Conservation (phyloP, 345 rosid genomes). For the Fremontodendron californicum region DNA sequence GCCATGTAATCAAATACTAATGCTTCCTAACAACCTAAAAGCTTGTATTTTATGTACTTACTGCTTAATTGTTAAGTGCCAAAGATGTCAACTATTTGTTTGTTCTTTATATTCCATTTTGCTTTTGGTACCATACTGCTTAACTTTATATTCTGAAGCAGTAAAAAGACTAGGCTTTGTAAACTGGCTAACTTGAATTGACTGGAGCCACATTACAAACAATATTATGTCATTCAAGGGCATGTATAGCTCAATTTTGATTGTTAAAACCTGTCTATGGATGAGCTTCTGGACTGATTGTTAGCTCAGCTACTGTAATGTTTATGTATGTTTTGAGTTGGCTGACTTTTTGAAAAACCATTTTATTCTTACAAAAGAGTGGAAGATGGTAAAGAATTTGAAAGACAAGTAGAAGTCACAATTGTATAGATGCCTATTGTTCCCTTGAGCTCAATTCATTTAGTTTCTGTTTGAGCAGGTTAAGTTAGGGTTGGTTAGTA, state of each 20-base stretch:
- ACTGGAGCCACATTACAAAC: neutral
- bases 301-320: neutral
- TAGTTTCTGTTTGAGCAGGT: neutral
- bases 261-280: neutral
- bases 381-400: too few relatives aligned
- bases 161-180: too few relatives aligned
- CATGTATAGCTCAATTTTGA: neutral
- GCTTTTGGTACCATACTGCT: neutral
- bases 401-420: neutral
- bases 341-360: too few relatives aligned
- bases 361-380: too few relatives aligned
- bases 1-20: too few relatives aligned
- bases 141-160: too few relatives aligned
- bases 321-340: neutral
- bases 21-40: constrained; percentile 17
- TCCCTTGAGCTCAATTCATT: neutral
- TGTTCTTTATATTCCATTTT: constrained; percentile 6
- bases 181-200: neutral
- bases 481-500: neutral
- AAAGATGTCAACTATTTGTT: constrained; percentile 10
- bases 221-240: too few relatives aligned
- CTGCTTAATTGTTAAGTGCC: neutral
- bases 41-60: constrained; percentile 10
- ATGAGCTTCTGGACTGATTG: neutral
- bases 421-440: neutral